Evolutionary conservation across 2,329 filamentous ascomycete species (phyloP).

Genomic region (Sporothrix mexicana): DNA sequence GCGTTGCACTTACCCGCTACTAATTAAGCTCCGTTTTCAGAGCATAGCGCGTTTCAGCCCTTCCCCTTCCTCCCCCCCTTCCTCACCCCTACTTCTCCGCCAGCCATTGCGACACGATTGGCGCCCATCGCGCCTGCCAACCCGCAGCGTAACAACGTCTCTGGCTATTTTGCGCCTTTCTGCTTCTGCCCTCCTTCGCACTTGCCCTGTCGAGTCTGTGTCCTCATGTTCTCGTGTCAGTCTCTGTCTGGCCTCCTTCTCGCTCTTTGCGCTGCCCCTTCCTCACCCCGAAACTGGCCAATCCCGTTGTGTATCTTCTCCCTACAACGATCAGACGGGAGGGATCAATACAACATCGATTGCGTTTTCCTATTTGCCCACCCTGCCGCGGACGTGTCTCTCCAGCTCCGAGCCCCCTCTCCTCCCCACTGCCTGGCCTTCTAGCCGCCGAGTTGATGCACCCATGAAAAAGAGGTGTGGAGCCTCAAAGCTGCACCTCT

Average conservation of each 20-base stretch:
- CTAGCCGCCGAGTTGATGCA: constrained; percentile 23
- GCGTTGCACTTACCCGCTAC: constrained; percentile 4
- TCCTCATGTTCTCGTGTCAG: neutral
- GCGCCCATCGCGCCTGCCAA: constrained; percentile 11
- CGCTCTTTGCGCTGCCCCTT: neutral
- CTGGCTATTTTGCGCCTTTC: constrained; percentile 3
- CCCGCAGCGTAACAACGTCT: constrained; percentile 11
- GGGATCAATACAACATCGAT: constrained; percentile 11
- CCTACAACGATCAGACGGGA: neutral
- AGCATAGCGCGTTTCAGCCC: constrained; percentile 24
- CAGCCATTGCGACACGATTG: constrained; percentile 5
- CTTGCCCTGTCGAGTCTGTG: neutral
- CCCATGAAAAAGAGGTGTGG: constrained; percentile 22
- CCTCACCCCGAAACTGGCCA: constrained; percentile 15
- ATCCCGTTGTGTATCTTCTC: neutral
- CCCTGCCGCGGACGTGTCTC: constrained; percentile 16
- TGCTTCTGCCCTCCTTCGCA: neutral
- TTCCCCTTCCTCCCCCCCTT: constrained; percentile 6
- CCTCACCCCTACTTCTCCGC: neutral
- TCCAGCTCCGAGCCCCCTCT: neutral
- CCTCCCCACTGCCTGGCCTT: neutral
- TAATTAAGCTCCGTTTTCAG: constrained; percentile 7
- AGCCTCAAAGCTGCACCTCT: constrained; percentile 13
- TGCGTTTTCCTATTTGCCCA: neutral
- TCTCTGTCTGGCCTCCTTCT: neutral